These are phyloP conservation scores for Vicia sativa DNA, from an alignment of 306 rosid species.

Conservation along the genomic window DNA sequence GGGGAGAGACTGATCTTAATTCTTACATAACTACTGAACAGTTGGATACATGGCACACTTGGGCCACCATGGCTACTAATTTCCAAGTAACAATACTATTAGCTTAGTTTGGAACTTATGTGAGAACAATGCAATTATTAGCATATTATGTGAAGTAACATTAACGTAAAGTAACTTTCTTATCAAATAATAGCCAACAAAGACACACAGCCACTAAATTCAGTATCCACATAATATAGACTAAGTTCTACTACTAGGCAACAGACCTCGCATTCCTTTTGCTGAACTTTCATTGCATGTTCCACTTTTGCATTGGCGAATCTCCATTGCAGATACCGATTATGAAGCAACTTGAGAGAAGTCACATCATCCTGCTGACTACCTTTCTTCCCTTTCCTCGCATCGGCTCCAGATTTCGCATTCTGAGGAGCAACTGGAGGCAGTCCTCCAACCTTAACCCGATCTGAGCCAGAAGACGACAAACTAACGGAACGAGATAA, in stretches of 20 bases:
- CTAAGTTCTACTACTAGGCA: neutral
- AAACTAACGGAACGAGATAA: constrained; percentile 54
- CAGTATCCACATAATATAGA: neutral
- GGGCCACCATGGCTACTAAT: constrained; percentile 7
- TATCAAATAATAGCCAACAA: neutral
- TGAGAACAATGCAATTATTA: neutral
- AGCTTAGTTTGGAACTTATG: neutral
- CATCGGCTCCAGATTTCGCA: constrained; percentile 46
- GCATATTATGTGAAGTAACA: too few relatives aligned
- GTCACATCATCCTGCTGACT: constrained; percentile 67
- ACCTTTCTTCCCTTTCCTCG: constrained; percentile 65
- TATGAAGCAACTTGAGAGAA: constrained; percentile 62
- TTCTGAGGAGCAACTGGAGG: constrained; percentile 71
- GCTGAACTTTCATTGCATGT: constrained; percentile 54
- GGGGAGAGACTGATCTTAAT: too few relatives aligned
- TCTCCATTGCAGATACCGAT: constrained; percentile 80
- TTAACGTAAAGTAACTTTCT: too few relatives aligned
- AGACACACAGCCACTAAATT: neutral
- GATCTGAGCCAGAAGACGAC: constrained; percentile 46
- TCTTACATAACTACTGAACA: too few relatives aligned
- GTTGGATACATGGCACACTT: too few relatives aligned
- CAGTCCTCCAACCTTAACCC: constrained; percentile 52
- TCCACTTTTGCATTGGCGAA: constrained; percentile 66
- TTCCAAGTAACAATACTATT: neutral
- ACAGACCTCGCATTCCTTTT: constrained; percentile 65